These are phyloP conservation scores for Auriscalpium orientale DNA, from an alignment of 768 basidiomycete genomes.

Conservation along the genomic window DNA sequence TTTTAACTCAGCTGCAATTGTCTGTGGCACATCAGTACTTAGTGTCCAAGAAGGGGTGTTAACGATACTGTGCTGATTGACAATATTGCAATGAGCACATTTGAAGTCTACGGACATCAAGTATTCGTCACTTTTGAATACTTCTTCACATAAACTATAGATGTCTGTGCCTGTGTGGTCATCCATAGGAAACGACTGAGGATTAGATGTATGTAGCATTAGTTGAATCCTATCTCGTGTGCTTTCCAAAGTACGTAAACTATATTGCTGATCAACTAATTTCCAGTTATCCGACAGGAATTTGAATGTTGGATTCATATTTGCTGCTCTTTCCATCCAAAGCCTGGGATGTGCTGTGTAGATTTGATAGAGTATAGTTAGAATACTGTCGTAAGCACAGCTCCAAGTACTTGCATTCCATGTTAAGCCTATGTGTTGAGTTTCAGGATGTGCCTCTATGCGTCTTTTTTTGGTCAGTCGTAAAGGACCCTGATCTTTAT, in stretches of 20 bases:
- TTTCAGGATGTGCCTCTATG: background rate
- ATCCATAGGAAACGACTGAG: background rate
- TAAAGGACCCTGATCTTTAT: background rate
- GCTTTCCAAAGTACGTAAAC: background rate
- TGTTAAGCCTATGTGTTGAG: background rate
- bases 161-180: background rate
- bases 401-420: slow-evolving; percentile 1
- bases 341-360: background rate
- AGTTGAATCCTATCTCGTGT: background rate
- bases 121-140: background rate
- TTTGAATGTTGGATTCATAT: background rate
- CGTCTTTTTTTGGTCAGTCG: background rate
- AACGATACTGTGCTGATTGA: background rate
- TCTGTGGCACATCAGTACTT: background rate
- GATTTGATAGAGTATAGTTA: background rate
- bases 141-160: background rate
- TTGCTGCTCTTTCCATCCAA: background rate
- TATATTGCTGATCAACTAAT: background rate
- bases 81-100: background rate
- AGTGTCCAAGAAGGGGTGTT: background rate
- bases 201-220: background rate
- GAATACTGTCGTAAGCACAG: slow-evolving; percentile 8
- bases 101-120: background rate
- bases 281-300: background rate
- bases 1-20: background rate